A percentile compares a stretch with the other conserved stretches of the same genome.
Evolutionary conservation across 2,329 filamentous ascomycete species (phyloP).

Genomic region (Parafenestella ontariensis): DNA sequence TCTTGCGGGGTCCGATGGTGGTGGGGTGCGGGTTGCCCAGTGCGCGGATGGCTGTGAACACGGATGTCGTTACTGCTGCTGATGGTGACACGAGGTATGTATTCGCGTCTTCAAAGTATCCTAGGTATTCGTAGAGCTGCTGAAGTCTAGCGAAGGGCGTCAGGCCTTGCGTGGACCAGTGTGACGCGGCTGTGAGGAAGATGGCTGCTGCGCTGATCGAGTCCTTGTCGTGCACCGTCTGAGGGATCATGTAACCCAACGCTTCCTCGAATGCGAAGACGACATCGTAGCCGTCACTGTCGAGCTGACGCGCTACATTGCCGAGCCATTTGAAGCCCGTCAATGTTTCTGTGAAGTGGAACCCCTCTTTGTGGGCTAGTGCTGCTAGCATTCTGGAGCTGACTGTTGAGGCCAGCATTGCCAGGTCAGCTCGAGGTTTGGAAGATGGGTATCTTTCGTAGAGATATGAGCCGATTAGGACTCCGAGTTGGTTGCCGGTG

Average conservation of each 20-base stretch:
- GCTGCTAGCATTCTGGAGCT: slow-evolving; percentile 68
- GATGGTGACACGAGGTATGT: slow-evolving; percentile 68
- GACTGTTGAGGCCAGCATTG: slow-evolving; percentile 68
- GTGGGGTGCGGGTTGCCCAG: slow-evolving; percentile 53
- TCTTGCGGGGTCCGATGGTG: slow-evolving; percentile 59
- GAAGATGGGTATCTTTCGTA: slow-evolving; percentile 55
- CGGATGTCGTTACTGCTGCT: slow-evolving; percentile 57
- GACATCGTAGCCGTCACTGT: slow-evolving; percentile 56
- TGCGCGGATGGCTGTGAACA: slow-evolving; percentile 63
- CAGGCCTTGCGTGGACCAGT: slow-evolving; percentile 61
- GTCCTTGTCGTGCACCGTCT: slow-evolving; percentile 70
- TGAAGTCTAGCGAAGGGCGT: slow-evolving; percentile 65
- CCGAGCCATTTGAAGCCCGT: slow-evolving; percentile 75
- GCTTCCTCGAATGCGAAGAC: slow-evolving; percentile 70
- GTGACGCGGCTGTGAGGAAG: slow-evolving; percentile 63
- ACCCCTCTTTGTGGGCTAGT: slow-evolving; percentile 62
- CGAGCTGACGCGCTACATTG: slow-evolving; percentile 63
- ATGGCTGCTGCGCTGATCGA: slow-evolving; percentile 66
- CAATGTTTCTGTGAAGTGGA: slow-evolving; percentile 66
- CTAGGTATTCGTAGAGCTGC: slow-evolving; percentile 63
- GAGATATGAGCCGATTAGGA: slow-evolving; percentile 65
- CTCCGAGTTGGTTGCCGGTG: slow-evolving; percentile 70
- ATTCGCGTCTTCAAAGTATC: slow-evolving; percentile 69
- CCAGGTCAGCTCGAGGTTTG: slow-evolving; percentile 52
- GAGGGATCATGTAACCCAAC: slow-evolving; percentile 70